These are phyloP conservation scores for Clavispora vitiphila DNA, from an alignment of 805 yeast genomes.

Conservation along the genomic window DNA sequence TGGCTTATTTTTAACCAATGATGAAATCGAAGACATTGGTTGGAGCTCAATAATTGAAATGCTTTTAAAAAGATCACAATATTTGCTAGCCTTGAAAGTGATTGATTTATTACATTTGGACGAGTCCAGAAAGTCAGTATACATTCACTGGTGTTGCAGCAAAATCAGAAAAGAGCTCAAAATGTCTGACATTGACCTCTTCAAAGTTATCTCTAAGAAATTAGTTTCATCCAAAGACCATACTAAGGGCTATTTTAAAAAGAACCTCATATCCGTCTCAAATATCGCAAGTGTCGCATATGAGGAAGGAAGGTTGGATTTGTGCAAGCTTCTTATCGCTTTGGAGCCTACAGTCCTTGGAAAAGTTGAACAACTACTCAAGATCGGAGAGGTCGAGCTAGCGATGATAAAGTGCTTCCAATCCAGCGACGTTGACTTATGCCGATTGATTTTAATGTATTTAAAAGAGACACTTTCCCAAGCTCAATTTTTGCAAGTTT, in stretches of 20 bases:
- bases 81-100: slow-evolving; percentile 59
- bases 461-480: slow-evolving; percentile 51
- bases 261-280: slow-evolving; percentile 45
- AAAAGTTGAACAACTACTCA: slow-evolving; percentile 55
- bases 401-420: slow-evolving; percentile 67
- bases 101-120: slow-evolving; percentile 45
- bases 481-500: slow-evolving; percentile 64
- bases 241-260: slow-evolving; percentile 9
- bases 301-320: slow-evolving; percentile 71
- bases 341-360: slow-evolving; percentile 60
- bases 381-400: slow-evolving; percentile 64
- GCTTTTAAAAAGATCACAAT: slow-evolving; percentile 54
- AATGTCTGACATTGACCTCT: slow-evolving; percentile 55
- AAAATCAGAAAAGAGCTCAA: slow-evolving; percentile 55
- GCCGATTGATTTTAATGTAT: slow-evolving; percentile 50
- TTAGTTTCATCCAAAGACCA: slow-evolving; percentile 34
- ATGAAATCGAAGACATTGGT: slow-evolving; percentile 48
- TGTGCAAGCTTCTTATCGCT: slow-evolving; percentile 64
- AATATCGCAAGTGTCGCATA: slow-evolving; percentile 60
- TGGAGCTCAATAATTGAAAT: slow-evolving; percentile 51
- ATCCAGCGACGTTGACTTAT: slow-evolving; percentile 55
- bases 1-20: slow-evolving; percentile 64
- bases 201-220: slow-evolving; percentile 43
- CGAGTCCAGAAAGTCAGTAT: slow-evolving; percentile 39
- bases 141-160: slow-evolving; percentile 74